Base-by-base conservation (phyloP, 352 stramenopile species). In the Phytophthora sp. region DNA sequence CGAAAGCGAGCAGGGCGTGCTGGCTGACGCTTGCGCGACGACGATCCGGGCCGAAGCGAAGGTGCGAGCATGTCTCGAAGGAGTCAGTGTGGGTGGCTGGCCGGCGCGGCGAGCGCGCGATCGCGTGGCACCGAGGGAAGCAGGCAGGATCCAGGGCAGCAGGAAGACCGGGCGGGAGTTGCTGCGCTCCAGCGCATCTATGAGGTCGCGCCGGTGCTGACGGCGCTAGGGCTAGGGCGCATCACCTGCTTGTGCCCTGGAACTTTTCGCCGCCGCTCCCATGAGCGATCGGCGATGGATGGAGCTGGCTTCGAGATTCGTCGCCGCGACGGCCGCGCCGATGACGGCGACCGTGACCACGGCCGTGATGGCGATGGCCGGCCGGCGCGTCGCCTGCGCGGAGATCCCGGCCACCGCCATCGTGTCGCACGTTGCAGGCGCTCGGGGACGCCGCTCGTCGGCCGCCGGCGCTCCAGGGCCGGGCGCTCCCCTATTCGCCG, bases 161-260 rank as follows among this genome's bases (percentile, higher is more conserved):
- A 67, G 44, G 56, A 67, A 72, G 56, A 72, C 44, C 49, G 57
- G 56, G 56, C 56, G 42, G 62, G 39, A 69, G 53, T 30, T 62
- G 52, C 30, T 53, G n/a, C 54, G 28, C 39, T 59, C 28, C 35
- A 68, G 37, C 54, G 45, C 45, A 65, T 65, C 55, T 65, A 65
- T 65, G 45, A 55, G 56, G 31, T 46, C 35, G 21, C 37, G 15
- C 20, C 27, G 56, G 37, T 50, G 41, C 55, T 66, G 58, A 61
- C 58, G 15, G 17, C 8, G 12, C 13, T 30, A 72, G 62, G 63
- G 50, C 11, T 72, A 72, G 63, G 63, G 52, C n/a, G 8, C 5
- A 10, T 27, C 23, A 52, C 26, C 38, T 61, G 18, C 24, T 50
- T 46, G 30, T 12, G 20, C 6, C 24, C 48, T 63, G 18, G 30